Base-by-base conservation (phyloP, 75 land plant genomes). In the Selaginella moellendorffii region DNA sequence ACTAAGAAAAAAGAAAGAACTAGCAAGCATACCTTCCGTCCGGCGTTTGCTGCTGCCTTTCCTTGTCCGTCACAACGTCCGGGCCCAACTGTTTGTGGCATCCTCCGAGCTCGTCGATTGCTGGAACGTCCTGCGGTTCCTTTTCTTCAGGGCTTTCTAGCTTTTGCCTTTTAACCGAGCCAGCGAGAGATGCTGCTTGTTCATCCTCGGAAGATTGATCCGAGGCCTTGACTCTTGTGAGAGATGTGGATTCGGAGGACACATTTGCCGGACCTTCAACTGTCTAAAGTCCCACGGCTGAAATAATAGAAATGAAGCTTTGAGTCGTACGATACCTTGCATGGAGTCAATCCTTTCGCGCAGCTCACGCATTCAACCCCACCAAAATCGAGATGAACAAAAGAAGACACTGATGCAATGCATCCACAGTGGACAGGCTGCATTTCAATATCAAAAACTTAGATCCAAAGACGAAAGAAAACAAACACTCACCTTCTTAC, bases 381-480 rank as follows among this genome's bases (percentile, higher is more conserved):
- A 5, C 46, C 46, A 5, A 5, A 14, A 36, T 36, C 46, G 5
- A 36, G 14, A 36, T 36, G 46, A 14, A 36, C 46, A 36, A 36
- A 36, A 5, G 14, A 36, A 36, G 46, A 36, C 5, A 14, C 46
- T 14, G 46, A 36, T 5, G 46, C 46, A 5, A 36, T 36, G 14
- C 46, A 36, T 36, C 46, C 46, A 14, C 46, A 36, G 14, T 36
- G 46, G 14, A 36, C 14, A 14, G 10, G 46, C 46, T 36, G 46
- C 20, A 46, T 24, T 46, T 65, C 65, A 65, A 26, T 60, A 63
- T 25, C 54, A 53, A 1, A 0, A 59, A 65, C 23, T 23, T 59
- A 20, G 52, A 65, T 65, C 24, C 65, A 8, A 24, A 26, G 1
- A 0, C 10, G 46, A 23, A 26, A 24, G 12, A 22, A 26, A 2